Evolutionary conservation across 2,329 filamentous ascomycete genomes (phyloP), one percentile per base, ranked within the genome.

Genomic region (Graphiopsis chlorocephala): DNA sequence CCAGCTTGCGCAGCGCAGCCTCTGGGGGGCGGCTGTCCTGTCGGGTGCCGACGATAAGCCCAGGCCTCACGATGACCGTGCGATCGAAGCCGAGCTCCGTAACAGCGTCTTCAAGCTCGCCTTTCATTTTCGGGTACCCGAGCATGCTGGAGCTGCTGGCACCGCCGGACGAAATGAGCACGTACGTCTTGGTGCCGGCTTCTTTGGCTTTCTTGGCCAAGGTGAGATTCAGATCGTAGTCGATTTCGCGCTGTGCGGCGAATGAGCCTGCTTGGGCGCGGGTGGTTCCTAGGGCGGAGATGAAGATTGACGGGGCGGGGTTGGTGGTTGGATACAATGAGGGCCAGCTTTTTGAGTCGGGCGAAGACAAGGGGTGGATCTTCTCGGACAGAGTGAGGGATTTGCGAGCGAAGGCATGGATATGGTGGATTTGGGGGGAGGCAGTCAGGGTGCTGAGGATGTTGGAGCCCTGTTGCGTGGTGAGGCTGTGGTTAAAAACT

Each of bases 221-320:
- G 68, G 89, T 88, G 57, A 96, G 77, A 78, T 96, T 96, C 52
- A 97, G 82, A 73, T 95, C 92, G 74, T 93, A 86, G 79, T 97
- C 94, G 68, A 97, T 91, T 74, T 91, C 90, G 80, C 92, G 90
- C 79, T 97, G 94, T 67, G 88, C 87, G 29, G 87, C 89, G 69
- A 96, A 80, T 64, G 90, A 83, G 67, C 93, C 93, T 0, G 92
- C 93, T 14, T 84, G 83, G 0, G 82, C 89, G 57, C 88, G 86
- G 0, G 93, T 97, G 2, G 92, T 97, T 65, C 89, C 94, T 0
- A 97, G 84, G 1, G 86, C 86, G 2, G 90, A 93, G 79, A 94
- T 87, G 79, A 95, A 88, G 35, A 62, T 52, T 28, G 48, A 42
- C 2, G 60, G 60, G 68, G 90, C 81, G 1, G 81, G 75, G 0